Conservation (phyloP, 805 yeast species). For the Ogataea siamensis region DNA sequence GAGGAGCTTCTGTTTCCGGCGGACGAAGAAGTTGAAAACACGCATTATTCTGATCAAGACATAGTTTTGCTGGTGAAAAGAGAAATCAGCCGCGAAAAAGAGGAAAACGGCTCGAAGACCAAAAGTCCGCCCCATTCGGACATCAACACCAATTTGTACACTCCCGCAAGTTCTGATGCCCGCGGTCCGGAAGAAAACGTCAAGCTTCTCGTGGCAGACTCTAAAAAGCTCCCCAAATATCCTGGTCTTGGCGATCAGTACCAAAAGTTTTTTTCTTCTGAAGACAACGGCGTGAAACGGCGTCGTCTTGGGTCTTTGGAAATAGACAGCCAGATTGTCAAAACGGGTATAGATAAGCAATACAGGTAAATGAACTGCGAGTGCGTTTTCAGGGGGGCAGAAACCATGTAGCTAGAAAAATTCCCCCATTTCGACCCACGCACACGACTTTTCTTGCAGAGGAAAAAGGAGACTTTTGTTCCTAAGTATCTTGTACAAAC, state of each 20-base stretch:
- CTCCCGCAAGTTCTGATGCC: background rate
- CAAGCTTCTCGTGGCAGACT: background rate
- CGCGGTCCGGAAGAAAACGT: background rate
- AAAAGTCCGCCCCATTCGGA: background rate
- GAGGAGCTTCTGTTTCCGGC: conserved; percentile 37
- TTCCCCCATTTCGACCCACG: no score
- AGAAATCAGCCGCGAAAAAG: conserved; percentile 13
- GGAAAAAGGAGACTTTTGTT: conserved; percentile 7
- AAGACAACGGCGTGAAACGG: conserved; percentile 6
- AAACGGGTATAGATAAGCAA: background rate
- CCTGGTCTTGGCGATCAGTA: conserved; percentile 22
- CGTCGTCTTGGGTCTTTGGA: conserved; percentile 9
- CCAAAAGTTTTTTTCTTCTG: conserved; percentile 15
- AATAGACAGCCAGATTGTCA: background rate
- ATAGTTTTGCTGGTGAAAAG: conserved; percentile 30
- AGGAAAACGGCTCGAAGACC: background rate
- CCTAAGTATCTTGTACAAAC: conserved; percentile 6
- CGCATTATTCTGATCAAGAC: conserved; percentile 35
- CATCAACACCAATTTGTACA: background rate
- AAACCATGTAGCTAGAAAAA: no score
- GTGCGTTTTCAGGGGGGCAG: no score
- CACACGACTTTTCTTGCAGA: background rate
- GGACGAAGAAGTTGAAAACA: conserved; percentile 35
- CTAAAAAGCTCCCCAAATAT: no score
- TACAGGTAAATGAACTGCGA: background rate